These are phyloP conservation scores for Leccinum ponderosum DNA, from an alignment of 1,284 basidiomycete species.

Conservation along the genomic window DNA sequence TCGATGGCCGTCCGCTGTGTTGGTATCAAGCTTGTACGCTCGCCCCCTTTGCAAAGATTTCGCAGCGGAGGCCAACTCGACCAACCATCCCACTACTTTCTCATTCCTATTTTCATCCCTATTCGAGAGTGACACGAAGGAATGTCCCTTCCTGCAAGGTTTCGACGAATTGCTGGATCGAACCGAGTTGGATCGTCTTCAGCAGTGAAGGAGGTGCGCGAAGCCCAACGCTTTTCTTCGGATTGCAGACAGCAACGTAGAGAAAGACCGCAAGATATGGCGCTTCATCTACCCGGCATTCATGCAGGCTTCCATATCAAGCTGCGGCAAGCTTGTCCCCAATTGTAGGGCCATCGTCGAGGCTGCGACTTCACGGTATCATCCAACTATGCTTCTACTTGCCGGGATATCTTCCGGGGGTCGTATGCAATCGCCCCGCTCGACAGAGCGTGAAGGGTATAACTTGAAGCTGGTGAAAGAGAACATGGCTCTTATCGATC, in stretches of 20 bases:
- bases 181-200: slow-evolving; percentile 55
- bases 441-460: slow-evolving; percentile 50
- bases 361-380: slow-evolving; percentile 65
- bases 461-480: slow-evolving; percentile 53
- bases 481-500: slow-evolving; percentile 67
- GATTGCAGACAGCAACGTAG: slow-evolving; percentile 66
- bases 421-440: slow-evolving; percentile 39
- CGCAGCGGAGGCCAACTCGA: slow-evolving; percentile 32
- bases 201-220: slow-evolving; percentile 60
- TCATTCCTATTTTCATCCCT: slow-evolving; percentile 48
- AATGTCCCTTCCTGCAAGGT: slow-evolving; percentile 53
- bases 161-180: slow-evolving; percentile 66
- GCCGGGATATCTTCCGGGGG: slow-evolving; percentile 62
- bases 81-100: slow-evolving; percentile 20
- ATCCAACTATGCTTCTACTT: slow-evolving; percentile 64
- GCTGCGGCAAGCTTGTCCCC: slow-evolving; percentile 44
- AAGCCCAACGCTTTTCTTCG: slow-evolving; percentile 55
- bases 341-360: slow-evolving; percentile 65
- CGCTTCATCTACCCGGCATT: slow-evolving; percentile 65
- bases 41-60: slow-evolving; percentile 44
- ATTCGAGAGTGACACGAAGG: slow-evolving; percentile 25
- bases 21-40: slow-evolving; percentile 63
- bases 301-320: slow-evolving; percentile 54
- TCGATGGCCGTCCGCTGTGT: slow-evolving; percentile 47
- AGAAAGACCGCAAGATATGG: slow-evolving; percentile 71